Conservation (phyloP, 768 basidiomycete species). For the Trametes cinnabarina region DNA sequence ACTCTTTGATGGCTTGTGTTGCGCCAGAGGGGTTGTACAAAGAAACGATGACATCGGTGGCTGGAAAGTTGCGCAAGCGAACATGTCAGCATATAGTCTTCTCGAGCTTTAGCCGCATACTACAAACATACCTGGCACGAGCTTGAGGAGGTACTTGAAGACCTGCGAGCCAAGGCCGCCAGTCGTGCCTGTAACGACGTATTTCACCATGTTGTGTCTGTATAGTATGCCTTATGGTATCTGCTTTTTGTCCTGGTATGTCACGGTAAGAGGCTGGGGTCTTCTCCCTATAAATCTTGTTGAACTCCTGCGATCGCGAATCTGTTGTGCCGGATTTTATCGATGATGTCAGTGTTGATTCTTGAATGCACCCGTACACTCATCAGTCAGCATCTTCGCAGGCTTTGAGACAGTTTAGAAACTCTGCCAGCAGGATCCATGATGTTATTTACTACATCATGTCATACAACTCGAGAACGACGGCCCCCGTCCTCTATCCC, state of each 20-base stretch:
- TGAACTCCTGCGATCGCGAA: background rate
- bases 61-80: background rate
- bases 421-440: too few species aligned
- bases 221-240: background rate
- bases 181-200: slow-evolving; percentile 38
- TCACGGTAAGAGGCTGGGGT: background rate
- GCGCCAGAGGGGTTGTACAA: slow-evolving; percentile 34
- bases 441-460: too few species aligned
- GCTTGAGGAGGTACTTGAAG: slow-evolving; percentile 31
- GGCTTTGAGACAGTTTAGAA: too few species aligned
- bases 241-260: background rate
- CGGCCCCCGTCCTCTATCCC: too few species aligned
- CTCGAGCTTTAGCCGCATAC: background rate
- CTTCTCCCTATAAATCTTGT: background rate
- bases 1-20: slow-evolving; percentile 13
- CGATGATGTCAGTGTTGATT: background rate
- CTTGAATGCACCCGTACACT: background rate
- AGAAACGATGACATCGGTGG: slow-evolving; percentile 32
- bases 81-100: background rate
- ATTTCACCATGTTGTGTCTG: slow-evolving; percentile 22
- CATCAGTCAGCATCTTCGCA: background rate
- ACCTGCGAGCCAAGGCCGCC: slow-evolving; percentile 37
- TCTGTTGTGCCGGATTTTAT: background rate
- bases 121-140: slow-evolving; percentile 24
- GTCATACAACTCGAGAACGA: too few species aligned